Evolutionary conservation across 2,329 filamentous ascomycete species (phyloP).

Genomic region (Fusarium caatingaense): DNA sequence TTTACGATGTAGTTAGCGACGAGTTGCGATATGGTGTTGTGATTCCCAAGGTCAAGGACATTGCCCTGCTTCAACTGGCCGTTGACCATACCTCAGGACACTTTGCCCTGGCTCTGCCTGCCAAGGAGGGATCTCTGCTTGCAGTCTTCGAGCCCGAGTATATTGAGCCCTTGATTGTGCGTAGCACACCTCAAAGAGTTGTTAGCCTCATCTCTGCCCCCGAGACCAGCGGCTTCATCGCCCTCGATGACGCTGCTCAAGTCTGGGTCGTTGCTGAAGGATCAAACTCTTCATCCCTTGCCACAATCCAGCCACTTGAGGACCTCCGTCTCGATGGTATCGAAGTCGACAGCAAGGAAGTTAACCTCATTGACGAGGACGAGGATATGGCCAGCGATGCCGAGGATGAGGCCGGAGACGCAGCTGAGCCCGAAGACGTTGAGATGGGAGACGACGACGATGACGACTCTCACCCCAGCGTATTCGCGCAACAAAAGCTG

Average conservation of each 20-base stretch:
- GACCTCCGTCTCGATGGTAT: slow-evolving; percentile 62
- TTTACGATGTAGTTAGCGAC: slow-evolving; percentile 88
- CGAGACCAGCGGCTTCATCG: slow-evolving; percentile 76
- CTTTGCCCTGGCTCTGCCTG: slow-evolving; percentile 71
- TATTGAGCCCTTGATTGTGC: slow-evolving; percentile 68
- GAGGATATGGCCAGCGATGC: slow-evolving; percentile 58
- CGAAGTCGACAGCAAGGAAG: slow-evolving; percentile 45
- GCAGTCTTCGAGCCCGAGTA: slow-evolving; percentile 74
- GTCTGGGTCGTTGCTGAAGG: slow-evolving; percentile 73
- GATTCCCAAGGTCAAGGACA: slow-evolving; percentile 59
- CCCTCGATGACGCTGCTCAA: slow-evolving; percentile 80
- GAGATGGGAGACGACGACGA: slow-evolving; percentile 60
- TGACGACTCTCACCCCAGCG: slow-evolving; percentile 64
- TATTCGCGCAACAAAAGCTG: slow-evolving; percentile 75
- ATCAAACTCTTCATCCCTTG: slow-evolving; percentile 63
- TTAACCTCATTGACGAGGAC: slow-evolving; percentile 54
- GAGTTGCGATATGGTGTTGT: slow-evolving; percentile 75
- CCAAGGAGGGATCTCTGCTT: slow-evolving; percentile 63
- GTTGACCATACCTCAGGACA: slow-evolving; percentile 73
- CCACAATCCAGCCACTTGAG: slow-evolving; percentile 66
- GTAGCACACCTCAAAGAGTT: slow-evolving; percentile 67
- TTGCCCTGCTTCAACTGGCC: slow-evolving; percentile 73
- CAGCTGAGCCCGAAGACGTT: slow-evolving; percentile 57
- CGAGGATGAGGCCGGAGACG: slow-evolving; percentile 51
- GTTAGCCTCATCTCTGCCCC: slow-evolving; percentile 74